Conservation (phyloP, 768 basidiomycete genomes). For the Pleurotus tuber-regium region DNA sequence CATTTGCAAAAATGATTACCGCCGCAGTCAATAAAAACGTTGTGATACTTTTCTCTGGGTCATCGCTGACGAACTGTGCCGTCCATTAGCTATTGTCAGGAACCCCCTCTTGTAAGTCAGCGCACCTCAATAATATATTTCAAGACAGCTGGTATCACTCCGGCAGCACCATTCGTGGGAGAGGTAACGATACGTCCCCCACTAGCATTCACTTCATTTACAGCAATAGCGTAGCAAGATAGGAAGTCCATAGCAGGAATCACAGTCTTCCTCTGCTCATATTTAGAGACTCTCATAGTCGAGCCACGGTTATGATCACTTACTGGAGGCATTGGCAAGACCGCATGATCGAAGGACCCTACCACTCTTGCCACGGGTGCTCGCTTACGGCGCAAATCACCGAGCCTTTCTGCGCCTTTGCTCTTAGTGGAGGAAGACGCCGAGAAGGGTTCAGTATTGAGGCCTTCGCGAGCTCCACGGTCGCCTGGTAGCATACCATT, state of each 20-base stretch:
- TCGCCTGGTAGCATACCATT: slow-evolving; percentile 6
- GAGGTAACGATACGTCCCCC: slow-evolving; percentile 95
- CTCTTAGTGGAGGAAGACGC: not conserved
- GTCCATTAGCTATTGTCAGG: no score
- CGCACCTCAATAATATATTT: slow-evolving; percentile 84
- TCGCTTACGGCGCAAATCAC: not conserved
- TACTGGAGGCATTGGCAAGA: slow-evolving; percentile 82
- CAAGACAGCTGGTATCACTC: slow-evolving; percentile 88
- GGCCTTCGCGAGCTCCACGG: slow-evolving; percentile 1
- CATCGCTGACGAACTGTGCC: slow-evolving; percentile 82
- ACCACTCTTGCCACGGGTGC: slow-evolving; percentile 46
- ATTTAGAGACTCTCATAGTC: not conserved
- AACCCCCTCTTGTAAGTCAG: slow-evolving; percentile 3
- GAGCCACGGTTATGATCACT: slow-evolving; percentile 23
- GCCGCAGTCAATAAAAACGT: slow-evolving; percentile 90
- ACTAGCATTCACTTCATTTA: slow-evolving; percentile 92
- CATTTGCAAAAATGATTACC: no score
- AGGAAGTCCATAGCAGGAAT: slow-evolving; percentile 94
- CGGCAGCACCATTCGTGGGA: slow-evolving; percentile 91
- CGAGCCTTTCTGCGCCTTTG: not conserved
- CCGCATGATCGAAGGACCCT: slow-evolving; percentile 76
- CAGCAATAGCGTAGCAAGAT: slow-evolving; percentile 91
- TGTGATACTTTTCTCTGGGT: slow-evolving; percentile 81
- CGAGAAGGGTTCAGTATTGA: not conserved
- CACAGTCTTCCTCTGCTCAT: slow-evolving; percentile 67